A percentile compares a stretch with the other conserved stretches of the same genome.
Conservation (phyloP, 768 basidiomycete genomes). For the Kwoniella dendrophila region DNA sequence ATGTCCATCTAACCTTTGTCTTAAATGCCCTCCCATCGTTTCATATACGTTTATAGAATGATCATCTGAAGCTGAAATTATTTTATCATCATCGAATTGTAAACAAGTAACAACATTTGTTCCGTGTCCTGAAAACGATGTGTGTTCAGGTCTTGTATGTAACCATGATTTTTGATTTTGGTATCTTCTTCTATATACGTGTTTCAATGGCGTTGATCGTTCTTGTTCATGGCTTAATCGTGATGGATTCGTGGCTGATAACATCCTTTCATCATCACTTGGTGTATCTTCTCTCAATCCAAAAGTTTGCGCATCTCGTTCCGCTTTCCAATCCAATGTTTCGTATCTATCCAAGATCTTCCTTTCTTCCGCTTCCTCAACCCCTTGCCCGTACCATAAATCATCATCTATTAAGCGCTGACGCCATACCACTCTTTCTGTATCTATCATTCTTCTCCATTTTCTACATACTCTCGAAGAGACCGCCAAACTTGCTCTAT, state of each 20-base stretch:
- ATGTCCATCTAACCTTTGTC: slow-evolving; percentile 79
- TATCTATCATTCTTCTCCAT: slow-evolving; percentile 91
- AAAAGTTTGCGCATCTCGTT: neutral
- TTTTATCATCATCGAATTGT: slow-evolving; percentile 88
- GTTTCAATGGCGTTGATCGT: slow-evolving; percentile 61
- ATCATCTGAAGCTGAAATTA: slow-evolving; percentile 96
- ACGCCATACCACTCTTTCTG: slow-evolving; percentile 85
- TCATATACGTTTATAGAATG: slow-evolving; percentile 95
- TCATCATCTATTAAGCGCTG: slow-evolving; percentile 79
- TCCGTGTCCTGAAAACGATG: slow-evolving; percentile 84
- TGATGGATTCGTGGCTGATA: slow-evolving; percentile 55
- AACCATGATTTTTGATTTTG: slow-evolving; percentile 81
- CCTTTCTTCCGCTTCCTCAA: slow-evolving; percentile 76
- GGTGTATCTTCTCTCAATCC: slow-evolving; percentile 26
- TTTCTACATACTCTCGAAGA: slow-evolving; percentile 84
- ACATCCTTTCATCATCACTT: slow-evolving; percentile 57
- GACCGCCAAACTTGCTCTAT: slow-evolving; percentile 77
- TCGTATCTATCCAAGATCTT: slow-evolving; percentile 63
- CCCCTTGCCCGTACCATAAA: slow-evolving; percentile 86
- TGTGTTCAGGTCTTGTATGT: slow-evolving; percentile 63
- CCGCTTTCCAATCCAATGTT: slow-evolving; percentile 28
- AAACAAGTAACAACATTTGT: slow-evolving; percentile 85
- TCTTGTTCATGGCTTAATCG: slow-evolving; percentile 29
- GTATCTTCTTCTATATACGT: slow-evolving; percentile 87
- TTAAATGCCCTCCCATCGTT: slow-evolving; percentile 74